Evolutionary conservation across 352 stramenopile genomes (phyloP), one percentile per base, ranked within the genome.

Genomic region (Peronospora belbahrii): DNA sequence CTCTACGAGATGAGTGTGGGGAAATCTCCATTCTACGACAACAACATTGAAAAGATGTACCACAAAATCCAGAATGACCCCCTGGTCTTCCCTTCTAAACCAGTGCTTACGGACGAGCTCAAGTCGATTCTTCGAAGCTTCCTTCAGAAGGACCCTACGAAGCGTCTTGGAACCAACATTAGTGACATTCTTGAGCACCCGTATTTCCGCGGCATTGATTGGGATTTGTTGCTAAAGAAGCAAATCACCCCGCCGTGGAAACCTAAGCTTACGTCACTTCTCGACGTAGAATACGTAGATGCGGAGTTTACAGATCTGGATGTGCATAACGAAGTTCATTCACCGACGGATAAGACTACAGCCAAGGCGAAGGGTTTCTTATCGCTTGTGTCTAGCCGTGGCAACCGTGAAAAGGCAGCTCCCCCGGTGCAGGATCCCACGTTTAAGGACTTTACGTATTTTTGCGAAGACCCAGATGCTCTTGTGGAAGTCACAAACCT

Each of bases 1-100:
- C 48, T 96, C 10, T 96, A 95, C 67, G 88, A 97, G 40, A 97
- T 97, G 88, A 90, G 86, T 48, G 79, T 94, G 17, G 88, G 88
- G 48, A 90, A 91, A 47, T 95, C 88, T 42, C 88, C 88, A 7
- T 97, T 97, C 51, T 96, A 95, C 62, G 82, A 94, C 66, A 83
- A 78, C 60, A 97, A 97, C 67, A 90, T 94, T 71, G 83, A 96
- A 66, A 92, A 91, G 43, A 95, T 97, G 81, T 97, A 96, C 70
- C 66, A 91, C 37, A 89, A 93, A 40, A 97, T 97, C 50, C 81
- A 95, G 56, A 81, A 90, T 43, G 79, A 91, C 42, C 62, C 74
- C 31, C 60, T 97, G 15, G 59, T 55, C 32, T 96, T 96, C 45
- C 83, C 83, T 0, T 64, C 70, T 10, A 87, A 86, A 46, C 78